phyloP scores from a whole-genome alignment of 148 eudicot genomes.

The Drosera capensis region DNA sequence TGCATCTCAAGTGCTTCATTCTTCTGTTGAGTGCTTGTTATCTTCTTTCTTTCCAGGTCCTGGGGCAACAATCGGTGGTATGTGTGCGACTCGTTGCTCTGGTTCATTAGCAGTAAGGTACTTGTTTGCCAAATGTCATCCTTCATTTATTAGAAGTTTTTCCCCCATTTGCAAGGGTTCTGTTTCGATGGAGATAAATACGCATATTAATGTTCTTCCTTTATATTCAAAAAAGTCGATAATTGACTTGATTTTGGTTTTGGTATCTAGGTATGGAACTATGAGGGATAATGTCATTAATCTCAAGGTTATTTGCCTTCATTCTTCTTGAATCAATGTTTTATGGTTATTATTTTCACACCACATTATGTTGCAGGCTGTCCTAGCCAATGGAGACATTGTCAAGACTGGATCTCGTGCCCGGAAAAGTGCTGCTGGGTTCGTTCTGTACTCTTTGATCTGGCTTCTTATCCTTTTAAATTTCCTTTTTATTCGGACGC shows the following conservation, averaged over 20 bases:
- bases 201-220: too few species aligned
- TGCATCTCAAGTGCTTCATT: too few species aligned
- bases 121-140: not conserved
- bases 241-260: not conserved
- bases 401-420: constrained; percentile 96
- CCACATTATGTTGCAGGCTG: constrained; percentile 36
- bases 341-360: not conserved
- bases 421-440: constrained; percentile 99
- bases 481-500: not conserved
- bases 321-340: constrained; percentile 3
- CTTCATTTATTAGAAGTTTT: not conserved
- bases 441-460: constrained; percentile 12
- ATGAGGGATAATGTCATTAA: constrained; percentile 97
- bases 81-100: constrained; percentile 99
- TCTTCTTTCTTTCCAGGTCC: constrained; percentile 42
- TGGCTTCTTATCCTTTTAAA: not conserved
- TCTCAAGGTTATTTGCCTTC: constrained; percentile 50
- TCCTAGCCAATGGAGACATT: constrained; percentile 73
- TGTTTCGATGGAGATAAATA: too few species aligned
- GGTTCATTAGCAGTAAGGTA: constrained; percentile 99
- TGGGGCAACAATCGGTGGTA: constrained; percentile 98
- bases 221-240: too few species aligned
- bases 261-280: constrained; percentile 66
- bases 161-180: not conserved
- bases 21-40: not conserved